Evolutionary conservation across 1,284 basidiomycete genomes (phyloP), one percentile per base, ranked within the genome.

Genomic region (Rhodotorula sp.): DNA sequence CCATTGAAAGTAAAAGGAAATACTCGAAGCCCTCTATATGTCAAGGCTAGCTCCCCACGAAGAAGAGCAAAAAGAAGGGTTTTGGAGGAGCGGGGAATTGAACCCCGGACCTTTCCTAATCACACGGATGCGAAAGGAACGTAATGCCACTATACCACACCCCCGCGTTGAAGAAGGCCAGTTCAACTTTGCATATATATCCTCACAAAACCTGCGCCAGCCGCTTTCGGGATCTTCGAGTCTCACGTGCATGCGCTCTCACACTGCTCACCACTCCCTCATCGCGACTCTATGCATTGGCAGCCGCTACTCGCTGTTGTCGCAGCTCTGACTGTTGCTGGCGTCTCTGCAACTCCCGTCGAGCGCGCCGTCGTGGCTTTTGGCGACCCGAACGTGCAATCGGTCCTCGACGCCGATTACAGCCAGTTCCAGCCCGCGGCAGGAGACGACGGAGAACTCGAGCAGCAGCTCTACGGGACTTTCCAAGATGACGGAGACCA

Each of bases 81-180:
- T 23, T 23, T 61, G 60, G 60, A 61, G 60, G 48, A 61, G 60
- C 60, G 34, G 60, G 60, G 60, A 61, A 28, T 61, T 61, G 60
- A 61, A 61, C 60, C 60, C 60, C 48, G 60, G 60, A 50, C 60
- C 34, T 61, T 48, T 49, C 48, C 47, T 48, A 61, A 50, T 47
- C 47, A 34, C 60, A 48, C 31, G 4, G 26, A n/a, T 61, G 60
- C 60, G 60, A 61, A 61, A 48, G 47, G 48, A 48, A 48, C 60
- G 48, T 48, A 49, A 47, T 61, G 21, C 60, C 60, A 45, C 60
- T 61, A 48, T 49, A 48, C 48, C 34, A 61, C 60, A 61, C 48
- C 60, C 60, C 60, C 60, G 12, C 28, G 2, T 28, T 10, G 18
- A 26, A 26, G 16, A 6, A n/a, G 3, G 3, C 6, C 0, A 0